These are phyloP conservation scores for Sungouiella thailandica DNA, from an alignment of 805 yeast species.

Conservation along the genomic window DNA sequence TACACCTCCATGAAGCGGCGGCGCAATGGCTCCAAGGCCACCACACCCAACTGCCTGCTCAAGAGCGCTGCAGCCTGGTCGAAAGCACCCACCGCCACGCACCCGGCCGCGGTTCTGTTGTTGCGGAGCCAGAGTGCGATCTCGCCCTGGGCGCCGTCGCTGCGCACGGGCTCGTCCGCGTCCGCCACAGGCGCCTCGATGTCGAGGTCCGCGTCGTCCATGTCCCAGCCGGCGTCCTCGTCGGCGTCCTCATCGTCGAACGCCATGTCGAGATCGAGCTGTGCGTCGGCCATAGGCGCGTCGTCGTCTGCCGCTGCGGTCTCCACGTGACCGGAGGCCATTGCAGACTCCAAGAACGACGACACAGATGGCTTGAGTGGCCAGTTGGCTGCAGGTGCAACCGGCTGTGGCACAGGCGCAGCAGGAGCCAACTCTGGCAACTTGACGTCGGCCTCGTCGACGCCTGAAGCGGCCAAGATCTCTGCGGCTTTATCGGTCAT, in stretches of 20 bases:
- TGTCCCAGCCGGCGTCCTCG: conserved; percentile 74
- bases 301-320: conserved; percentile 48
- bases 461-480: conserved; percentile 65
- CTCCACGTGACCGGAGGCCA: conserved; percentile 68
- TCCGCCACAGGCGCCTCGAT: conserved; percentile 33
- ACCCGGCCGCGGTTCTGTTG: conserved; percentile 85
- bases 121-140: conserved; percentile 79
- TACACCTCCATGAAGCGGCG: conserved; percentile 79
- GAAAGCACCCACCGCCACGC: conserved; percentile 93
- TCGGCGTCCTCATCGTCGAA: conserved; percentile 38
- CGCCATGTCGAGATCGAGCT: conserved; percentile 11
- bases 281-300: background rate
- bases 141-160: conserved; percentile 47
- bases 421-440: conserved; percentile 51
- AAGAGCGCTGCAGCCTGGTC: conserved; percentile 93
- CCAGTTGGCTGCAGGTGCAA: conserved; percentile 57
- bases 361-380: conserved; percentile 69
- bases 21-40: conserved; percentile 83
- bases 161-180: conserved; percentile 7
- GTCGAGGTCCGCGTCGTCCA: conserved; percentile 75
- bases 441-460: conserved; percentile 56
- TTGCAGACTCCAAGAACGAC: conserved; percentile 82
- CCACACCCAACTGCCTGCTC: conserved; percentile 83
- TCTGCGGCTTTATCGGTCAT: conserved; percentile 68
- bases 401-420: conserved; percentile 44